Evolutionary conservation across 257 asterid genomes (phyloP).

Genomic region (Forsythia viridissima): DNA sequence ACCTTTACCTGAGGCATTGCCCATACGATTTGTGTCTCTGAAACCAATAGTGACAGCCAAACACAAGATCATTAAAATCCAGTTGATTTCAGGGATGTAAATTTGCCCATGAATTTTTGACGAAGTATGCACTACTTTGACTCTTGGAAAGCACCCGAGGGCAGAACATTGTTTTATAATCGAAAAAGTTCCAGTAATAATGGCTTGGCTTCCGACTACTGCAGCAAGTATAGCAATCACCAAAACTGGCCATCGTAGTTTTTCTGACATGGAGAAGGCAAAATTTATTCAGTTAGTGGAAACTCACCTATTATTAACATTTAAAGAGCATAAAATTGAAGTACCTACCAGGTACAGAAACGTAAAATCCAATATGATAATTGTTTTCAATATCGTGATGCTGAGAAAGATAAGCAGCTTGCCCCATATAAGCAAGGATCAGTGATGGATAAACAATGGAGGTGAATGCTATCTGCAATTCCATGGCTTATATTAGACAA

Average conservation of each 20-base stretch:
- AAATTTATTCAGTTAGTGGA: not conserved
- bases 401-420: slow-evolving; percentile 87
- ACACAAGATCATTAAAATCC: slow-evolving; percentile 81
- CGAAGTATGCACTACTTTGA: slow-evolving; percentile 81
- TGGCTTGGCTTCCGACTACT: slow-evolving; percentile 95
- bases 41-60: slow-evolving; percentile 90
- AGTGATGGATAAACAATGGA: slow-evolving; percentile 79
- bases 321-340: not conserved
- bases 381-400: slow-evolving; percentile 56
- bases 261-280: slow-evolving; percentile 33
- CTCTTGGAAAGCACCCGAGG: slow-evolving; percentile 86
- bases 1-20: slow-evolving; percentile 87
- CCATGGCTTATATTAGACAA: slow-evolving; percentile 24
- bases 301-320: not conserved
- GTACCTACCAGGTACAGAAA: slow-evolving; percentile 83
- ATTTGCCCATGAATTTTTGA: slow-evolving; percentile 90
- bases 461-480: slow-evolving; percentile 86
- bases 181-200: slow-evolving; percentile 89
- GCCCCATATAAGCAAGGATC: slow-evolving; percentile 95
- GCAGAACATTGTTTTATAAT: slow-evolving; percentile 93
- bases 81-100: slow-evolving; percentile 91
- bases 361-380: slow-evolving; percentile 74
- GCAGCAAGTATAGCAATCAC: slow-evolving; percentile 95
- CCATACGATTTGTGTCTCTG: slow-evolving; percentile 82
- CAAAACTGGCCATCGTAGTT: slow-evolving; percentile 81